Base-by-base conservation (phyloP, 352 stramenopile species). In the Lagenidium sp. region DNA sequence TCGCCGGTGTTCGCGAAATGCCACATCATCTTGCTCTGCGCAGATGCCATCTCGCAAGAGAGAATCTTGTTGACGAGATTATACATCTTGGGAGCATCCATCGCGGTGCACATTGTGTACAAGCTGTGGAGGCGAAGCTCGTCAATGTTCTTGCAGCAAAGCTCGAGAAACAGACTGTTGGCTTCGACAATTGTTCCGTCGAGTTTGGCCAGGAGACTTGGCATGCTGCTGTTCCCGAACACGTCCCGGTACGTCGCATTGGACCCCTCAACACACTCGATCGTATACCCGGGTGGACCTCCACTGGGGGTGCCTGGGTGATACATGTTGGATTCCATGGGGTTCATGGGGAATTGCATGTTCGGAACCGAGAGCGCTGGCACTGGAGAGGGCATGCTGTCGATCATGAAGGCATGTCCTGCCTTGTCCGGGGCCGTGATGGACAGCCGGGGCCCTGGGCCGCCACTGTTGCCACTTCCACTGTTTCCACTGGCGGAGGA, bases 1-100 rank as follows among this genome's bases (percentile, higher is more conserved):
- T 85, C 72, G 40, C 72, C 65, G 18, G 67, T 72, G 57, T 62
- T 82, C 29, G 69, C 65, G 22, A 84, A 82, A 50, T 84, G 70
- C 77, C 77, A 90, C 68, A 82, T 68, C 77, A 90, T 90, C 55
- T 87, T 90, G 63, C 69, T 82, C 58, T 87, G 77, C 11, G 74
- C 74, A 4, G 77, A 90, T 28, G 65, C 68, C 56, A 82, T 76
- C 47, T 90, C 77, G 39, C 74, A 87, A 31, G 73, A 68, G 2
- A 85, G 44, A 51, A 90, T 81, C 55, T 80, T 83, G 49, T 68
- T 67, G 10, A 90, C 77, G 22, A 90, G 60, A 50, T 63, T 73
- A 55, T 87, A 85, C 77, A 90, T 87, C 60, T 86, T 90, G 10
- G 74, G 74, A 2, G 75, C 64, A 41, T 90, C 74, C 52, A 75